phyloP scores from a whole-genome alignment of 2,329 filamentous ascomycete genomes.

The Trichoderma sp. region DNA sequence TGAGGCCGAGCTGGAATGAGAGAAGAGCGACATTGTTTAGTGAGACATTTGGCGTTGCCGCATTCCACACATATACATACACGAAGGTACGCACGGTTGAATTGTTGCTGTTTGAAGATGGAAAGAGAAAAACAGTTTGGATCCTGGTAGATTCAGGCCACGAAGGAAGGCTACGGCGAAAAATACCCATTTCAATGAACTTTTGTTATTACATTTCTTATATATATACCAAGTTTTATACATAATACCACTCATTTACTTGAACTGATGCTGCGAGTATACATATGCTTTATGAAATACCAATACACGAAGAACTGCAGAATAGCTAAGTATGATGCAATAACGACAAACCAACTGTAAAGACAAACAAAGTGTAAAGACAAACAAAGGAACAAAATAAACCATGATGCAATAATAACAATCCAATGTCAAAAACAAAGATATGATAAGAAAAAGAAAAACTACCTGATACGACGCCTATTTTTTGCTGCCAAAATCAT shows the following conservation, averaged over 20 bases:
- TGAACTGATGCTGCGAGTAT: neutral
- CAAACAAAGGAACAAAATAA: neutral
- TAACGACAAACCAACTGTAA: neutral
- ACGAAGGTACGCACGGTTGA: neutral
- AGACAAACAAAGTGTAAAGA: neutral
- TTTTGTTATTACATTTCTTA: constrained; percentile 2
- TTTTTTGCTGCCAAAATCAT: neutral
- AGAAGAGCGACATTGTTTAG: constrained; percentile 38
- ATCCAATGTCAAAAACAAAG: neutral
- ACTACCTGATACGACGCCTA: neutral
- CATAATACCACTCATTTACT: constrained; percentile 22
- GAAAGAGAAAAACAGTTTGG: constrained; percentile 7
- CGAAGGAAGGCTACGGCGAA: constrained; percentile 22
- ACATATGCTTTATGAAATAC: neutral
- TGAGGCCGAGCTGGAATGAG: constrained; percentile 37
- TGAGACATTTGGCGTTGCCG: constrained; percentile 30
- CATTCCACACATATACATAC: constrained; percentile 20
- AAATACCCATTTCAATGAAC: constrained; percentile 26
- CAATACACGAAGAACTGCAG: neutral
- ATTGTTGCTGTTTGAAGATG: neutral
- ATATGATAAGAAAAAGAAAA: neutral
- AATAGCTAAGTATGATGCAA: neutral
- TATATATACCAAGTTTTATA: constrained; percentile 23
- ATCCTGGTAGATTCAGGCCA: constrained; percentile 23
- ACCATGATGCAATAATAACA: neutral